phyloP scores from a whole-genome alignment of 2,329 filamentous ascomycete species.

The Colletotrichum spaethianum region DNA sequence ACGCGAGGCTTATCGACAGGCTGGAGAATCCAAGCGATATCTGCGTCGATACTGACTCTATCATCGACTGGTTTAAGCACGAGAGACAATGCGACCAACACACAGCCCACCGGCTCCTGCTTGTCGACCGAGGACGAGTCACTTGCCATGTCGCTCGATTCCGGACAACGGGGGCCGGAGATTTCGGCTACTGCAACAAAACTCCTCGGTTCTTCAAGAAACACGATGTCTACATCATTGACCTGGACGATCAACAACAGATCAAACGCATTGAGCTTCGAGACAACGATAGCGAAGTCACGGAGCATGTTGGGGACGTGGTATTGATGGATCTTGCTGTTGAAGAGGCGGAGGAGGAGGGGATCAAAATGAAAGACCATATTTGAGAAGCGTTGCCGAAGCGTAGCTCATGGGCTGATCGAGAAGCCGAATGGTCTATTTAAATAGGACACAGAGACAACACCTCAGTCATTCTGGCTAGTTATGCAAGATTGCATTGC shows the following conservation, averaged over 20 bases:
- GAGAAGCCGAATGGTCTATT: no score
- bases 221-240: not conserved
- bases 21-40: not conserved
- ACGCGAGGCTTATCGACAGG: not conserved
- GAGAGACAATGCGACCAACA: fast-evolving
- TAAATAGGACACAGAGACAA: no score
- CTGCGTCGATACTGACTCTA: fast-evolving
- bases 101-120: not conserved
- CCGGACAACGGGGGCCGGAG: no score
- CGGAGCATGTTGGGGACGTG: not conserved
- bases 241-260: not conserved
- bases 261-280: not conserved
- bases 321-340: not conserved
- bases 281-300: not conserved
- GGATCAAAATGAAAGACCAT: not conserved
- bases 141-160: not conserved
- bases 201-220: not conserved
- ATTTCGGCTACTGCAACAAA: not conserved
- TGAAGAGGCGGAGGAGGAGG: not conserved
- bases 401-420: no score
- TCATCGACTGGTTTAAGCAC: not conserved
- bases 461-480: no score
- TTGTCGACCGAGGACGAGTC: slow-evolving; percentile 4
- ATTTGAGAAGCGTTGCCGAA: not conserved
- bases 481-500: no score